phyloP scores from a whole-genome alignment of 192 early-diverging fungal genomes.

The Backusella parvicylindrica region DNA sequence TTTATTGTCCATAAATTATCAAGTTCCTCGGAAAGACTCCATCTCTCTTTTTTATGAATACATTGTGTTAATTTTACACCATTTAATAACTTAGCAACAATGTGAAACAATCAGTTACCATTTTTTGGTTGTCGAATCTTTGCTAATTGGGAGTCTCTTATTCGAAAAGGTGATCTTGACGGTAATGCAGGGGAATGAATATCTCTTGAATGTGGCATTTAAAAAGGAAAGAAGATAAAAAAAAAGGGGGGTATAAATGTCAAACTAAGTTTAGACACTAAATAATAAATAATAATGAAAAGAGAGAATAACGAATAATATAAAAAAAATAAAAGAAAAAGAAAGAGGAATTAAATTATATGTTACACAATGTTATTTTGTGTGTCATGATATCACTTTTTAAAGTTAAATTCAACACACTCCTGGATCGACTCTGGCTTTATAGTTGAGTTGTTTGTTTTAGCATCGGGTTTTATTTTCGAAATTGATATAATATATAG shows the following conservation, averaged over 20 bases:
- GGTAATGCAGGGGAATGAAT: slow-evolving; percentile 15
- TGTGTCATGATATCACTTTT: background rate
- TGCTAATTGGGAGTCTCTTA: slow-evolving; percentile 18
- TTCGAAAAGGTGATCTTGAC: slow-evolving; percentile 15
- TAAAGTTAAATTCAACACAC: background rate
- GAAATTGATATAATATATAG: background rate
- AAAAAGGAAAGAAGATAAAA: background rate
- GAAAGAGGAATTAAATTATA: background rate
- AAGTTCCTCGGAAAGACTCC: slow-evolving; percentile 9
- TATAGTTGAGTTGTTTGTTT: background rate
- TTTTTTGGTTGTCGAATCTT: background rate
- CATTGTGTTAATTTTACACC: no score
- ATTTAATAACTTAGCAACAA: background rate
- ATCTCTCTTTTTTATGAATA: background rate
- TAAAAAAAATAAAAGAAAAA: background rate
- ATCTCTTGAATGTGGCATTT: slow-evolving; percentile 6
- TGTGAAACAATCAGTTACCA: background rate
- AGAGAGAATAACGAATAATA: background rate
- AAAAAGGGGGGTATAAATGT: background rate
- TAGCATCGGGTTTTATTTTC: background rate
- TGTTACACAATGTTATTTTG: background rate
- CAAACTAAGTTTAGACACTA: background rate
- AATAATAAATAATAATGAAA: background rate
- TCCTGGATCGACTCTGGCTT: background rate
- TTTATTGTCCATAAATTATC: slow-evolving; percentile 5